A percentile compares a stretch with the other conserved stretches of the same genome.
phyloP scores from a whole-genome alignment of 768 basidiomycete species.

The Hemileccinum rubropunctum region DNA sequence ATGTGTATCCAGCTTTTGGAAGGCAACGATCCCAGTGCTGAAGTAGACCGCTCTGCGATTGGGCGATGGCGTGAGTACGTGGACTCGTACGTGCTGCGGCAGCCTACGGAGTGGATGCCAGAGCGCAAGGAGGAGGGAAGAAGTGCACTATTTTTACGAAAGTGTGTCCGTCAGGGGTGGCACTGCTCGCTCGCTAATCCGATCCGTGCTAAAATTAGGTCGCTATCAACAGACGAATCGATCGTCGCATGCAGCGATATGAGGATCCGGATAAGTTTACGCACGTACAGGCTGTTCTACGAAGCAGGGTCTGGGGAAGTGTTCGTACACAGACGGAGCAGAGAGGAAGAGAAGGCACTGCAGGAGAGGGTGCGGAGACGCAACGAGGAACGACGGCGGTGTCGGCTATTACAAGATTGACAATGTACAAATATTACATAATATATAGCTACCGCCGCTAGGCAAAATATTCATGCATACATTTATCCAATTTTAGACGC shows the following conservation, averaged over 20 bases:
- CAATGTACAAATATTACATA: not conserved
- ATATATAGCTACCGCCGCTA: not conserved
- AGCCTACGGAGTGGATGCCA: conserved; percentile 71
- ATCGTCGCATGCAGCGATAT: conserved; percentile 16
- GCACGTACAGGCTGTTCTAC: conserved; percentile 69
- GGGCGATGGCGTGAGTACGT: conserved; percentile 75
- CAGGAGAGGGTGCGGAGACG: conserved; percentile 41
- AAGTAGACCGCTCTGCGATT: conserved; percentile 45
- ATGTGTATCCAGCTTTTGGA: conserved; percentile 63
- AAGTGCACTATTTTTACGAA: conserved; percentile 51
- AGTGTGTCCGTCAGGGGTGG: conserved; percentile 39
- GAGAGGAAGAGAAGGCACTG: conserved; percentile 35
- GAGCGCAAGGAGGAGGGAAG: conserved; percentile 34
- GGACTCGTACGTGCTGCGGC: conserved; percentile 65
- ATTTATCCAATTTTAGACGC: not conserved
- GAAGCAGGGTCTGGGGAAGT: conserved; percentile 63
- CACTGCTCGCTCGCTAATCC: conserved; percentile 16
- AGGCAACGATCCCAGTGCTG: conserved; percentile 61
- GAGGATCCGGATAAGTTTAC: conserved; percentile 52
- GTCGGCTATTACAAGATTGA: conserved; percentile 32
- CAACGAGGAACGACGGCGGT: conserved; percentile 56
- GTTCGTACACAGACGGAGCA: conserved; percentile 37
- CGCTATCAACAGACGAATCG: conserved; percentile 38
- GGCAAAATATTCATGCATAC: too few relatives aligned
- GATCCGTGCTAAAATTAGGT: conserved; percentile 50